Evolutionary conservation across 805 yeast genomes (phyloP).

Genomic region (Wickerhamomyces ciferrii): DNA sequence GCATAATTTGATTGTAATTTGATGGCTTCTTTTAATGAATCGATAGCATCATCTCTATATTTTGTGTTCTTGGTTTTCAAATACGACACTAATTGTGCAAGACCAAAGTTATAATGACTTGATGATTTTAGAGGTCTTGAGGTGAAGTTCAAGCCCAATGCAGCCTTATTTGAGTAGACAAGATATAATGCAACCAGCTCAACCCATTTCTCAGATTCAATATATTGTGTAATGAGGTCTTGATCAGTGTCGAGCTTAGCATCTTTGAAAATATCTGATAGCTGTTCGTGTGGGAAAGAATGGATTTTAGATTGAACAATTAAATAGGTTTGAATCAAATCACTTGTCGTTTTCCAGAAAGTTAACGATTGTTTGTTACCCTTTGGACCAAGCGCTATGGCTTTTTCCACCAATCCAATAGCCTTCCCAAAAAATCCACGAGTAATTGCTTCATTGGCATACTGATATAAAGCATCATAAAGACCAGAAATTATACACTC

Average conservation of each 20-base stretch:
- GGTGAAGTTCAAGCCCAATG: slow-evolving; percentile 31
- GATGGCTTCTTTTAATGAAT: slow-evolving; percentile 59
- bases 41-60: slow-evolving; percentile 48
- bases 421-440: slow-evolving; percentile 71
- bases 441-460: slow-evolving; percentile 44
- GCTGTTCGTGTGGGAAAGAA: slow-evolving; percentile 41
- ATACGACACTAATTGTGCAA: slow-evolving; percentile 49
- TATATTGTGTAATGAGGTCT: slow-evolving; percentile 11
- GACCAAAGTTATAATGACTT: slow-evolving; percentile 65
- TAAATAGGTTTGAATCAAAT: slow-evolving; percentile 48
- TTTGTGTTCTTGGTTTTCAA: slow-evolving; percentile 20
- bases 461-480: slow-evolving; percentile 50
- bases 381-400: slow-evolving; percentile 36
- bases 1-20: slow-evolving; percentile 65
- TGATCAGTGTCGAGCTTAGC: slow-evolving; percentile 26
- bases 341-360: slow-evolving; percentile 65
- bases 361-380: slow-evolving; percentile 41
- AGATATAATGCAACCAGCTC: slow-evolving; percentile 35
- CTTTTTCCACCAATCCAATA: slow-evolving; percentile 36
- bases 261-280: slow-evolving; percentile 18
- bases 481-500: slow-evolving; percentile 45
- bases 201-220: slow-evolving; percentile 20
- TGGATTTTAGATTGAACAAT: slow-evolving; percentile 48
- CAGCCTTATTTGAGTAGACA: slow-evolving; percentile 42
- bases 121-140: slow-evolving; percentile 51